Evolutionary conservation across 176 grass and related monocot genomes (phyloP), one percentile per base, ranked within the genome.

Genomic region (Lolium multiflorum): DNA sequence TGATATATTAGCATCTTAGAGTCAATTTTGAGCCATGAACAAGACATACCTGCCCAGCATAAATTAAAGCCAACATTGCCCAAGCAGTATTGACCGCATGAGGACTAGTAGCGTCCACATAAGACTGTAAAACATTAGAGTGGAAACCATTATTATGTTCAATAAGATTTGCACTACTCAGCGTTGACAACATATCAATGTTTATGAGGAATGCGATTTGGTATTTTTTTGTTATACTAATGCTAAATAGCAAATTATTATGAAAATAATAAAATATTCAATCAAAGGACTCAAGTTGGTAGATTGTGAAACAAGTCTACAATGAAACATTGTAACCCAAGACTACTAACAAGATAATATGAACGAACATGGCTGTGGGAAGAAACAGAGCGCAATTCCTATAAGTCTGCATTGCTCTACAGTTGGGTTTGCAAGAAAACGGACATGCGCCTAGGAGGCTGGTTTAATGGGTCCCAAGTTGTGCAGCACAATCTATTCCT

Each of bases 31-130:
- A 60, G 0, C 41, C 37, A 73, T 24, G 4, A 24, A 25, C 0
- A 31, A 17, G 77, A 81, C 15, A 62, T 37, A 50, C 94, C 86
- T 97, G 92, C 9, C 92, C 90, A 68, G 88, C 88, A 87, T 60
- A 79, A 87, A 92, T 89, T 74, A 97, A 89, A n/a, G 90, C 72
- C 46, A 97, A 81, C 92, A 97, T 94, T 49, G 89, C 94, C 91
- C 89, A 96, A 26, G 87, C 74, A 3, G 91, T 97, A 70, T 93
- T 93, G 71, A 94, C 92, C 8, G 82, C 94, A 91, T 92, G 88
- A 52, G 87, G 47, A n/a, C 4, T 43, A 77, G 13, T 7, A 38
- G 80, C 62, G 9, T 70, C 51, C 22, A 77, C 71, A 21, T 88
- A 88, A 2, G 3, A 6, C 86, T 88, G 25, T 7, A 52, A 69